These are phyloP conservation scores for Coemansia guatemalensis DNA, from an alignment of 192 early-diverging fungal species.

Conservation along the genomic window DNA sequence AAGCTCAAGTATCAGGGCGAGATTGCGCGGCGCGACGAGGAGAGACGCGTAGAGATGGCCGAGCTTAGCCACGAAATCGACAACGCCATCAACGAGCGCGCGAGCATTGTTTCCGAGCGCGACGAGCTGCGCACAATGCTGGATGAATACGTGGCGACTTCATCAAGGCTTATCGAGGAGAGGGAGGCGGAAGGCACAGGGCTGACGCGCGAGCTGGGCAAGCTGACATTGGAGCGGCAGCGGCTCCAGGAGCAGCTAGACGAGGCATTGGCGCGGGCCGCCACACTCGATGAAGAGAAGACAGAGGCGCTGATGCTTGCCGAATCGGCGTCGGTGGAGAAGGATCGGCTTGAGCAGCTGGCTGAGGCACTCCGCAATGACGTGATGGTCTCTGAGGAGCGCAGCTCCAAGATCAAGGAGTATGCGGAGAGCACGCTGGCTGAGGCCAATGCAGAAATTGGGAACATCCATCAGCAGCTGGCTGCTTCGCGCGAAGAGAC, in stretches of 20 bases:
- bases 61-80: conserved; percentile 40
- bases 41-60: conserved; percentile 16
- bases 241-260: conserved; percentile 29
- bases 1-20: conserved; percentile 21
- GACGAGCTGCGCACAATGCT: conserved; percentile 26
- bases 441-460: conserved; percentile 30
- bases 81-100: conserved; percentile 24
- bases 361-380: conserved; percentile 24
- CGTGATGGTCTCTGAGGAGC: conserved; percentile 37
- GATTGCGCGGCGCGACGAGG: conserved; percentile 35
- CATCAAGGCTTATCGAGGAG: conserved; percentile 27
- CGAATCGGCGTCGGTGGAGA: conserved; percentile 19
- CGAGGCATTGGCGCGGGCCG: conserved; percentile 11
- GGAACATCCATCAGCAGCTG: conserved; percentile 21
- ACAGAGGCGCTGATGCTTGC: conserved; percentile 19
- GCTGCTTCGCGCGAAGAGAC: conserved; percentile 17
- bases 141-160: conserved; percentile 35
- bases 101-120: conserved; percentile 14
- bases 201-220: conserved; percentile 30
- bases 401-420: conserved; percentile 29
- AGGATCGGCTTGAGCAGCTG: conserved; percentile 24
- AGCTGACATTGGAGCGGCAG: conserved; percentile 33
- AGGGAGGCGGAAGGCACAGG: conserved; percentile 28
- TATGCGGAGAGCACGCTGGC: conserved; percentile 31
- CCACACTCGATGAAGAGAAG: conserved; percentile 21